Evolutionary conservation across 2,329 filamentous ascomycete genomes (phyloP), one percentile per base, ranked within the genome.

Genomic region (Apiospora sp.): DNA sequence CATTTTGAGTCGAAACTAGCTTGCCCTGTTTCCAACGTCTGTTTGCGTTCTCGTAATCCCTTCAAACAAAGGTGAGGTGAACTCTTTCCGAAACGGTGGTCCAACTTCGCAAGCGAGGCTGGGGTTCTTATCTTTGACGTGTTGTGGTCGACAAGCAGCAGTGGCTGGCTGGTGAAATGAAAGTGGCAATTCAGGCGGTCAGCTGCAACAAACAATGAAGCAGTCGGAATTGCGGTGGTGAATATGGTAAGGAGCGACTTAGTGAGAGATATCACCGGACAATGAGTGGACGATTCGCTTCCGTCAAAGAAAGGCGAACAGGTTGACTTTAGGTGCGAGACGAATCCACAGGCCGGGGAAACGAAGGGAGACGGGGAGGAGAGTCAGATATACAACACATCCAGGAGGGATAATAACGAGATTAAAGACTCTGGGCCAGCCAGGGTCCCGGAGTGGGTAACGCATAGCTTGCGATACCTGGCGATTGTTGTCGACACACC

Each of bases 251-350:
- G 70, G 79, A 81, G 77, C 75, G 79, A 74, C 77, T 75, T 77
- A 77, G 79, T 78, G 79, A 77, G 51, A 73, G 68, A 75, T 77
- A 75, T 74, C 78, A 80, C 78, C 79, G 71, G 75, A 75, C 76
- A 80, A 81, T 76, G 79, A 80, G 73, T 75, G 77, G 46, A 74
- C 75, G 46, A 74, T 74, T 75, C 75, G 78, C 76, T 79, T 78
- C 74, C 77, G 76, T 75, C 70, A 72, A 75, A 74, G 76, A 73
- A 75, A 75, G 74, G 68, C 73, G 71, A 72, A 74, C 70, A 73
- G 70, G 68, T 22, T 37, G 41, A 34, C 34, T 64, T 64, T n/a
- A 13, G 19, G 58, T 41, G 34, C 34, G 58, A 64, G 58, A 64
- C 46, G 34, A 70, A 46, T 30, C 67, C 67, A 48, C 68, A 43